phyloP scores from a whole-genome alignment of 202 grass and related monocot species.

The Saccharum hybrid region DNA sequence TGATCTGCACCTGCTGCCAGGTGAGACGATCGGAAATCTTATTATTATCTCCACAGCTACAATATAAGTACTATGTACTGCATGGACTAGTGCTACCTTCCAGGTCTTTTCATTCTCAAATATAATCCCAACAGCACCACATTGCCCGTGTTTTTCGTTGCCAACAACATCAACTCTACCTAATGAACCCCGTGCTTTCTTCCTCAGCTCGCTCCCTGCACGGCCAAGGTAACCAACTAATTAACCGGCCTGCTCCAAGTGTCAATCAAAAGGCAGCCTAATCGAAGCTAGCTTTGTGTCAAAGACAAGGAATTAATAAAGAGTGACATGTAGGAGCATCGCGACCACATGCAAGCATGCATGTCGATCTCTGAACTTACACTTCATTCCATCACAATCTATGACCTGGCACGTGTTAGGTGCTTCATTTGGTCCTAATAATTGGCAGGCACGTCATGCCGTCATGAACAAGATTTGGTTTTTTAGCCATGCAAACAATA shows the following conservation, averaged over 20 bases:
- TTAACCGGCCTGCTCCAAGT: neutral
- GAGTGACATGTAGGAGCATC: constrained; percentile 16
- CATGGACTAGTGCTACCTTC: neutral
- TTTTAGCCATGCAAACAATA: too few species aligned
- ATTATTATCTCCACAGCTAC: too few species aligned
- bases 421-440: neutral
- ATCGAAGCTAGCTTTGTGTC: constrained; percentile 35
- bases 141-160: neutral
- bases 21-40: too few species aligned
- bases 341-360: constrained; percentile 1
- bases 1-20: too few species aligned
- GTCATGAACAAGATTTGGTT: too few species aligned
- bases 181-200: neutral
- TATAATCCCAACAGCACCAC: neutral
- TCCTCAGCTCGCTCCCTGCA: neutral
- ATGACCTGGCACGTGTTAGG: constrained; percentile 26
- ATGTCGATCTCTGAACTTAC: neutral
- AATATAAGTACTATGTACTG: too few species aligned
- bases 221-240: neutral
- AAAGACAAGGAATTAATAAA: constrained; percentile 26
- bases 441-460: neutral
- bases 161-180: neutral
- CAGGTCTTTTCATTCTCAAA: neutral
- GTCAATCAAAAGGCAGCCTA: constrained; percentile 27
- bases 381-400: neutral